Conservation (phyloP, 805 yeast genomes). For the Ogataea ramenticola region DNA sequence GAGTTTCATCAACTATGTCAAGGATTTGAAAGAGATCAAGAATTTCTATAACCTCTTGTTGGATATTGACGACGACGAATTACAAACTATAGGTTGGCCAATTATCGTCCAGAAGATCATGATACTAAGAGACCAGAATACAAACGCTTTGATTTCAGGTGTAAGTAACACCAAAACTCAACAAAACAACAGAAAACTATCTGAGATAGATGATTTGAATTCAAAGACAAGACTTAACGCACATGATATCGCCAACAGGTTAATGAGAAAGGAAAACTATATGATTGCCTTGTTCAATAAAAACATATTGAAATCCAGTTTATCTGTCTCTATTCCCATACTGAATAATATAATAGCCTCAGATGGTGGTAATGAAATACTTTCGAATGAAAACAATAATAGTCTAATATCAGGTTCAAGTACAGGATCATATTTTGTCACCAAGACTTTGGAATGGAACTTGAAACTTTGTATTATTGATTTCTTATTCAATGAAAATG, state of each 20-base stretch:
- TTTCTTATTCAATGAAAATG: conserved; percentile 74
- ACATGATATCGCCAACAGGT: conserved; percentile 89
- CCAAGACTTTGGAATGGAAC: conserved; percentile 93
- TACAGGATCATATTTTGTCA: conserved; percentile 36
- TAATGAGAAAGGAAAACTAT: conserved; percentile 93
- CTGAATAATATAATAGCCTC: conserved; percentile 4
- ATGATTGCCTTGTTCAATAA: conserved; percentile 84
- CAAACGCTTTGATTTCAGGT: conserved; percentile 61
- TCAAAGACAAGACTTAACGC: conserved; percentile 78
- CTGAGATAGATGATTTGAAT: conserved; percentile 43
- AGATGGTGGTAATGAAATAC: neutral
- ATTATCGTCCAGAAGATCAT: conserved; percentile 71
- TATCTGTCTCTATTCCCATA: conserved; percentile 7
- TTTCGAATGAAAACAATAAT: neutral
- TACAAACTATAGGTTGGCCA: conserved; percentile 93
- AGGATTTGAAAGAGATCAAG: conserved; percentile 63
- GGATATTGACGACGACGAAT: conserved; percentile 67
- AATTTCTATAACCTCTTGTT: conserved; percentile 71
- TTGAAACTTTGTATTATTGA: conserved; percentile 82
- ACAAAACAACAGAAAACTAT: conserved; percentile 1
- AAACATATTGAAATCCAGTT: conserved; percentile 48
- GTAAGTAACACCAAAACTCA: conserved; percentile 14
- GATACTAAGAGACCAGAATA: conserved; percentile 72
- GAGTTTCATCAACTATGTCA: conserved; percentile 55
- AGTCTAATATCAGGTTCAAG: conserved; percentile 4